Conservation (phyloP, 2,329 filamentous ascomycete species). For the Chrysoporthe austroafricana region DNA sequence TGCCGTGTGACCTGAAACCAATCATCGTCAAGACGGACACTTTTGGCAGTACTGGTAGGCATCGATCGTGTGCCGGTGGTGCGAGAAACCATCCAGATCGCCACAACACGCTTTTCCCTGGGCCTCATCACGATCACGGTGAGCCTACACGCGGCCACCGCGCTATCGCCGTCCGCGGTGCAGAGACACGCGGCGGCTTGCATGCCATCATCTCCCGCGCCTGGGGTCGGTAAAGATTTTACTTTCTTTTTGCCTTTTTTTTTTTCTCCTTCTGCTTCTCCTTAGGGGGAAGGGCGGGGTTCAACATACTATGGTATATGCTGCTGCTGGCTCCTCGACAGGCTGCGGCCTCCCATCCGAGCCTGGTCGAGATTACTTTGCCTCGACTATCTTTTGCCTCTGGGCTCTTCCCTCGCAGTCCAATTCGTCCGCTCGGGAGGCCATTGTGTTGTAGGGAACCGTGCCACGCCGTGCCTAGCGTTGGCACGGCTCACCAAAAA, state of each 20-base stretch:
- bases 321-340: background rate
- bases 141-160: background rate
- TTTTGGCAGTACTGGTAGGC: background rate
- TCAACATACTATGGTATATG: background rate
- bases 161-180: background rate
- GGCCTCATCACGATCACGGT: too few relatives aligned
- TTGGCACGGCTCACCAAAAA: constrained; percentile 8
- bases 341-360: background rate
- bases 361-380: background rate
- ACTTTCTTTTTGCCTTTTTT: too few relatives aligned
- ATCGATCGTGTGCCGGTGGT: too few relatives aligned
- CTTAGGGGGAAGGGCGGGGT: background rate
- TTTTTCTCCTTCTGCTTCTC: too few relatives aligned
- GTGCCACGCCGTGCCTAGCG: background rate
- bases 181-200: too few relatives aligned
- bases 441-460: constrained; percentile 14
- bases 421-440: background rate
- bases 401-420: too few relatives aligned
- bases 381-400: background rate
- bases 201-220: too few relatives aligned
- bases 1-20: background rate
- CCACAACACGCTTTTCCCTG: too few relatives aligned
- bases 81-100: too few relatives aligned
- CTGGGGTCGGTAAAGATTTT: too few relatives aligned
- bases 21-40: constrained; percentile 1